Evolutionary conservation across 495 filamentous ascomycete species (phyloP).

Genomic region (Tuber melanosporum): DNA sequence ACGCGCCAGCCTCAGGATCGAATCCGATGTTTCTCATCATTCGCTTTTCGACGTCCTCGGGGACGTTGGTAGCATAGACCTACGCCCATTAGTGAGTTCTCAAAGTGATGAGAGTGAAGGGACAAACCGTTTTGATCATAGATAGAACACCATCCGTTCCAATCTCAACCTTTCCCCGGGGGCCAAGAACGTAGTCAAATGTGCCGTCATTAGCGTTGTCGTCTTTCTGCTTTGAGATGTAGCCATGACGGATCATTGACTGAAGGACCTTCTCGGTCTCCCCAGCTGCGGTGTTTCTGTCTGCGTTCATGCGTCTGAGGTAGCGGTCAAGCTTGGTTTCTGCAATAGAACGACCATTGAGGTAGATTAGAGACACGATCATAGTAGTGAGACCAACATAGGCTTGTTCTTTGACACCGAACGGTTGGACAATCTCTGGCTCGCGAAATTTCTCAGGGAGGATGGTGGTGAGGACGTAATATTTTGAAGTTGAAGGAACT

Average conservation of each 20-base stretch:
- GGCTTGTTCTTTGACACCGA: conserved; percentile 58
- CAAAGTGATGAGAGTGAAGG: not conserved
- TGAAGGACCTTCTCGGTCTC: conserved; percentile 69
- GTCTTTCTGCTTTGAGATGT: conserved; percentile 67
- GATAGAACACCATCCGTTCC: conserved; percentile 63
- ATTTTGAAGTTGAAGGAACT: conserved; percentile 52
- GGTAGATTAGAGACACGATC: conserved; percentile 65
- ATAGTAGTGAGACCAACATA: conserved; percentile 77
- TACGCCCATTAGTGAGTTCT: conserved; percentile 43
- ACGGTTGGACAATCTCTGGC: conserved; percentile 61
- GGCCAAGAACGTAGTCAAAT: conserved; percentile 45
- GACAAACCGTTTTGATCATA: conserved; percentile 55
- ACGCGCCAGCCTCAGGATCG: conserved; percentile 24
- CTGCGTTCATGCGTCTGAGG: conserved; percentile 67
- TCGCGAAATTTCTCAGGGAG: conserved; percentile 61
- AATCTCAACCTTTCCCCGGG: conserved; percentile 78
- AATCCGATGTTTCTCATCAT: conserved; percentile 52
- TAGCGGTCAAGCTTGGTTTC: conserved; percentile 69
- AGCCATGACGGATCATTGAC: conserved; percentile 72
- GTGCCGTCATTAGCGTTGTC: conserved; percentile 54
- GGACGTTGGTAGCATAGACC: conserved; percentile 49
- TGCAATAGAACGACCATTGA: conserved; percentile 63
- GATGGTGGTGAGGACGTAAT: conserved; percentile 67
- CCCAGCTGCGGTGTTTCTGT: conserved; percentile 65
- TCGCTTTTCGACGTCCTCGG: conserved; percentile 51